Evolutionary conservation across 2,329 filamentous ascomycete genomes (phyloP).

Genomic region (Fusarium beomiforme): DNA sequence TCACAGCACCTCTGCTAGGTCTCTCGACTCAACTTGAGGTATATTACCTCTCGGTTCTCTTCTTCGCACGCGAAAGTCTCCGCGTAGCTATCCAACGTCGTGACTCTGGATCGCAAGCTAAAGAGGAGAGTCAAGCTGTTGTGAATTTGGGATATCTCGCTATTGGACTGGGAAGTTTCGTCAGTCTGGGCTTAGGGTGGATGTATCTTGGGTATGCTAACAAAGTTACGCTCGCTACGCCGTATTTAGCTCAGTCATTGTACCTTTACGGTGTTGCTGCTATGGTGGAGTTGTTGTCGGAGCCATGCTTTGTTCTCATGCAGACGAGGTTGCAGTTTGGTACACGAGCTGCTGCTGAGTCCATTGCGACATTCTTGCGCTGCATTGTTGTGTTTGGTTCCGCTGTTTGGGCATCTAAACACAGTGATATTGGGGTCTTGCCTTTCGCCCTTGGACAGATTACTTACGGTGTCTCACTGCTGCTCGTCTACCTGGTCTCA

Average conservation of each 20-base stretch:
- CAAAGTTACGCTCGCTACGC: constrained; percentile 62
- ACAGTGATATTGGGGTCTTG: constrained; percentile 74
- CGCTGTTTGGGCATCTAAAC: constrained; percentile 69
- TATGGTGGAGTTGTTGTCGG: constrained; percentile 80
- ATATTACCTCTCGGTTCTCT: constrained; percentile 91
- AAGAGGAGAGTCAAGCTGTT: constrained; percentile 72
- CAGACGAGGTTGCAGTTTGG: constrained; percentile 85
- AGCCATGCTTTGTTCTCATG: constrained; percentile 89
- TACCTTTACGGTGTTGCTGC: constrained; percentile 66
- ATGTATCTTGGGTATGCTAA: constrained; percentile 70
- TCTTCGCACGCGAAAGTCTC: constrained; percentile 91
- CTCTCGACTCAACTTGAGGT: constrained; percentile 91
- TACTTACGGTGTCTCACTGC: constrained; percentile 74
- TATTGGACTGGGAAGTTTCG: constrained; percentile 71
- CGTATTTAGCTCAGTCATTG: constrained; percentile 68
- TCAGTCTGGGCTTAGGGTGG: constrained; percentile 71
- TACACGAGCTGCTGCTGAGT: constrained; percentile 83
- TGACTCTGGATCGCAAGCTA: constrained; percentile 27
- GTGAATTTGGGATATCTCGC: constrained; percentile 90
- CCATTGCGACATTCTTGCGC: constrained; percentile 79
- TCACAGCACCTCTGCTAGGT: constrained; percentile 86
- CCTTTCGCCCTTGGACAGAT: constrained; percentile 92
- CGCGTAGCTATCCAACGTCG: constrained; percentile 92
- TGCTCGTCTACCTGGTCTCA: constrained; percentile 74
- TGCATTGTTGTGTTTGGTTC: constrained; percentile 78